Base-by-base conservation (phyloP, 2,329 filamentous ascomycete species). In the Curvularia verruculosa region DNA sequence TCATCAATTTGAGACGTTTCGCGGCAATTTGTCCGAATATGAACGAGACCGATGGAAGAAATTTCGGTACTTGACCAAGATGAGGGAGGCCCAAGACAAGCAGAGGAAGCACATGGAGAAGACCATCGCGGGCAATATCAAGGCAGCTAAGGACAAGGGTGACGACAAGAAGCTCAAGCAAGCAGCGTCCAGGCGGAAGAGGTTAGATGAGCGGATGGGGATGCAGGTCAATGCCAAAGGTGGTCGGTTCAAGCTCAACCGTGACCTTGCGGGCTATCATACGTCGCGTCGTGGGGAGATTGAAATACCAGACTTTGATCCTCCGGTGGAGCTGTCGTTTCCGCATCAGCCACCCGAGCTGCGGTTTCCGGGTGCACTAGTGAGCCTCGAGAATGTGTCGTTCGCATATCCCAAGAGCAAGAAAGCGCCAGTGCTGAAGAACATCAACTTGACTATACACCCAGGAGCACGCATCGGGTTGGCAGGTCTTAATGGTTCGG, bases 121-220 rank as follows among this genome's bases (percentile, higher is more conserved):
- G 65, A 90, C 87, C 0, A 92, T 96, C 49, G 82, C 84, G 19
- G 85, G 88, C 57, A 94, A 90, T 64, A 84, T 92, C 68, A 89
- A 88, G 63, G 85, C 88, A 19, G 92, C 90, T 6, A 90, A 88
- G 72, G 87, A 87, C 46, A 89, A 88, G 24, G 90, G 91, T 28
- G 91, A 96, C 68, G 89, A 92, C 65, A 94, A 94, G 71, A 93
- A 92, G 72, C 81, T 96, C 2, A 87, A 90, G n/a, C 90, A 93
- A 79, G 91, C 91, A 3, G 93, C 92, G 61, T 91, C 88, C 4
- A 83, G 91, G 0, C 90, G 93, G 77, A 94, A 92, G 80, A 93
- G 92, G 72, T 82, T 96, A 1, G 91, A 96, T 54, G 88, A 95
- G 53, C 82, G 91, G 5, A 90, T 87, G 86, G 92, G 91, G 0